phyloP scores from a whole-genome alignment of 805 yeast genomes.

The Candida arabinofermentans region DNA sequence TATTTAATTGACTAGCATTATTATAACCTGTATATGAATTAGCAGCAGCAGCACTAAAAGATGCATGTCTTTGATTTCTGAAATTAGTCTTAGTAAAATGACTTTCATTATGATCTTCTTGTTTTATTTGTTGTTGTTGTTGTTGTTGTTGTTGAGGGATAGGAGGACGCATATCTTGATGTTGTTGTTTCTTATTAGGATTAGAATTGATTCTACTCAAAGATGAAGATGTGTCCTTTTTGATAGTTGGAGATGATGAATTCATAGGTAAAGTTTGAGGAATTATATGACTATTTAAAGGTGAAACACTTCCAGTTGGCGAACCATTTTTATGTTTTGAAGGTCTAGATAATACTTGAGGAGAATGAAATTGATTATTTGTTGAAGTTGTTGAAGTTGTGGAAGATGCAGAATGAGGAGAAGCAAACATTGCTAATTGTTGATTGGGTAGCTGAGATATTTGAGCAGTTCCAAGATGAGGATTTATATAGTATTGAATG shows the following conservation, averaged over 20 bases:
- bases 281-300: constrained; percentile 8
- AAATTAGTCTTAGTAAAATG: constrained; percentile 8
- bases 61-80: constrained; percentile 43
- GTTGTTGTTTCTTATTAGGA: constrained; percentile 3
- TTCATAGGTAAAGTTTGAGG: not conserved
- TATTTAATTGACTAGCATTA: constrained; percentile 4
- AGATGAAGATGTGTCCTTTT: not conserved
- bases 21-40: constrained; percentile 49
- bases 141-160: not conserved
- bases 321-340: constrained; percentile 9
- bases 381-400: constrained; percentile 10
- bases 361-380: constrained; percentile 13
- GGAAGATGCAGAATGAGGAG: constrained; percentile 19
- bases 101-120: not conserved
- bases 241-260: not conserved
- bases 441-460: not conserved
- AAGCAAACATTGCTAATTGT: constrained; percentile 9
- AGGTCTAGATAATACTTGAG: constrained; percentile 11
- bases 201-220: not conserved
- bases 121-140: not conserved
- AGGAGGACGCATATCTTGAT: not conserved
- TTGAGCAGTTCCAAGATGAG: not conserved
- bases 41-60: constrained; percentile 64
- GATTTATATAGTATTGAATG: constrained; percentile 2
- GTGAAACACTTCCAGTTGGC: constrained; percentile 13